Evolutionary conservation across 2,329 filamentous ascomycete genomes (phyloP), one percentile per base, ranked within the genome.

Genomic region (Amesomyces nigricolor): DNA sequence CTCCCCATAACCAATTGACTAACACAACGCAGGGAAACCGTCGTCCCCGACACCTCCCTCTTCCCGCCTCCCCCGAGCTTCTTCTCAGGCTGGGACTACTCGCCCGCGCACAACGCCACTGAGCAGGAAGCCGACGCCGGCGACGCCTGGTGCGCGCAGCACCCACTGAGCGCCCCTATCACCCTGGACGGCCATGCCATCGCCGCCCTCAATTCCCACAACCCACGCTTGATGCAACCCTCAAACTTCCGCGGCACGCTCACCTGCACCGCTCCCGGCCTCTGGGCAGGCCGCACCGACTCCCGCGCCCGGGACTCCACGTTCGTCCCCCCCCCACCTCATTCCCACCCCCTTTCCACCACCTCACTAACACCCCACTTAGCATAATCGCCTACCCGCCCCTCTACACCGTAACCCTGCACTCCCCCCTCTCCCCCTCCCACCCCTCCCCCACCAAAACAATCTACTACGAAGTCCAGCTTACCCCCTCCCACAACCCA

Each of bases 31-130:
- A 58, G 56, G 88, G 77, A 84, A 61, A 66, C 78, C 6, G 80
- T 84, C 3, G 85, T 90, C 1, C 86, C 87, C 0, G 87, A 91
- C 68, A 89, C 82, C 1, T 76, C 86, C 0, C 76, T 88, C 9
- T 81, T 91, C 43, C 87, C 87, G 1, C 87, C 87, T 0, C 88
- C 88, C 1, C 88, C 88, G 0, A 79, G 80, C 30, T 78, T 89
- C 66, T 83, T 83, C 69, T 72, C 71, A 52, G 81, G 81, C 47
- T 82, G 83, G 64, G 82, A 88, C 57, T 72, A 69, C 32, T 89
- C 86, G 11, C 82, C 83, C 0, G 78, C 85, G 2, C 84, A 82
- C 66, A 92, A 92, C 68, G 85, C 88, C 1, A 79, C 79, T 2
- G 77, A 80, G 61, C 75, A 77, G 48, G 80, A 88, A 57, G 82